phyloP scores from a whole-genome alignment of 1,284 basidiomycete species.

The Ustilago crameri region DNA sequence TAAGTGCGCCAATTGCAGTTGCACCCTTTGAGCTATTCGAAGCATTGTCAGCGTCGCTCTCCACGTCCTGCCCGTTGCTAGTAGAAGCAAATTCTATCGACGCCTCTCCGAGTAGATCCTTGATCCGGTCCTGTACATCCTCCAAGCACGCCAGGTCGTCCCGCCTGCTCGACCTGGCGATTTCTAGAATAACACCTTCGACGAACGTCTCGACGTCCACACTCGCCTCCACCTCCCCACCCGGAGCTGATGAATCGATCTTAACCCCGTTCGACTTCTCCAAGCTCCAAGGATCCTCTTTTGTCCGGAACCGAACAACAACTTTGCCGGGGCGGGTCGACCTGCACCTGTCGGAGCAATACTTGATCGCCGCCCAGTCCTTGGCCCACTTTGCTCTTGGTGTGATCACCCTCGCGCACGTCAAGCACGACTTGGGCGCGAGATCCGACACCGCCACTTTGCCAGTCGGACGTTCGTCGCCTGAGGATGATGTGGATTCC shows the following conservation, averaged over 20 bases:
- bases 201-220: constrained; percentile 29
- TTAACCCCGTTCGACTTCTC: background rate
- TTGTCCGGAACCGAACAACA: background rate
- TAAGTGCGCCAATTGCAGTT: too few relatives aligned
- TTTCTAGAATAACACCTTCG: constrained; percentile 12
- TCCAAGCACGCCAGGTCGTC: constrained; percentile 9
- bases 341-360: constrained; percentile 48
- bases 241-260: background rate
- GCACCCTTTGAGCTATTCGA: background rate
- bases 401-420: constrained; percentile 56
- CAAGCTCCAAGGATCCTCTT: background rate
- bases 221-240: background rate
- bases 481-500: constrained; percentile 2
- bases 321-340: constrained; percentile 23
- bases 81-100: constrained; percentile 5
- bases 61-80: background rate
- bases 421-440: constrained; percentile 43
- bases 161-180: background rate
- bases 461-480: background rate
- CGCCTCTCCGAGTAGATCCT: background rate
- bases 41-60: background rate
- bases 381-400: constrained; percentile 57
- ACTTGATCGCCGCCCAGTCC: constrained; percentile 52
- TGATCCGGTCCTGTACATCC: constrained; percentile 16
- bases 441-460: constrained; percentile 12